Base-by-base conservation (phyloP, 768 basidiomycete species). In the Gloeopeniophorella convolvens region DNA sequence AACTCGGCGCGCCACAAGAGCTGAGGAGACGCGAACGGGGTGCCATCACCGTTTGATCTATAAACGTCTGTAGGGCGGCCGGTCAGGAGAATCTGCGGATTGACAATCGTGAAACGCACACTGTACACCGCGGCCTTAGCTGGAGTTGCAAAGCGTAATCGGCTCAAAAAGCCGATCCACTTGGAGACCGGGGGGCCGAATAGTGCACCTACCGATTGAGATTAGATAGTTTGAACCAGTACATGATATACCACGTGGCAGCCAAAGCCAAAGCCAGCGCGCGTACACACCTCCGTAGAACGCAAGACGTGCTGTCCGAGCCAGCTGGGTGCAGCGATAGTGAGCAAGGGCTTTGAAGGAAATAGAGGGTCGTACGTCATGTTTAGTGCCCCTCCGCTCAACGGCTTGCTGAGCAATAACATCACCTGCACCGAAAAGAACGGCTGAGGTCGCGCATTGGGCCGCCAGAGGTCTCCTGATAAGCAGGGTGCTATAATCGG, bases 371-470 rank as follows among this genome's bases (percentile, higher is more conserved):
- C 80, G 57, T 56, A 88, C 86, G 57, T 96, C 91, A 61, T 95
- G 91, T 2, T 82, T 65, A 46, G 61, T 70, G 5, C 89, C 88
- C 56, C 71, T 77, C 60, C 71, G 72, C 62, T 94, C 93, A 16
- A 94, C 76, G 1, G 70, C 76, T 65, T 95, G 93, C 66, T 96
- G 92, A 0, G 92, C 92, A 35, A 94, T 76, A 1, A 92, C 59
- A 62, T 91, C 89, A 18, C 86, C 88, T 5, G 76, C 70, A 36
- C 85, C 82, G 55, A 89, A 90, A 8, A 90, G 68, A 43, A 83
- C 58, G 1, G 75, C 78, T 0, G 83, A 83, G 0, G 85, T 85
- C 0, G 68, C 65, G 49, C 80, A 85, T 57, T 86, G 83, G 2
- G 79, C 68, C 15, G 79, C 46, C 68, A 85, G 70, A 0, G 86